Evolutionary conservation across 257 asterid species (phyloP), one percentile per base, ranked within the genome.

Genomic region (Solanum medicagineum): DNA sequence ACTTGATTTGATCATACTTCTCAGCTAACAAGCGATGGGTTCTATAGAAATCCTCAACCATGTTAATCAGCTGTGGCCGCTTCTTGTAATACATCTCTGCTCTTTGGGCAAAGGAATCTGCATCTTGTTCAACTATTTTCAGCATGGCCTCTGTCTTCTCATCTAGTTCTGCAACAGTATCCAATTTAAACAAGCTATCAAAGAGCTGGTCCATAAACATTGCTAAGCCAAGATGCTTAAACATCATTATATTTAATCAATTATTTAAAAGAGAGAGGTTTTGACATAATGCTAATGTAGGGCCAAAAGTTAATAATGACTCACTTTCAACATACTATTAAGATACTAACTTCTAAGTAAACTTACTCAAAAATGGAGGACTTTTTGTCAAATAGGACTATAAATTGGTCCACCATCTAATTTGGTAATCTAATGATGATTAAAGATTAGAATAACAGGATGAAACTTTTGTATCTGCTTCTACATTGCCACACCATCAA

Each of bases 11-110:
- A 87, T 96, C 98, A 24, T 85, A 92, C 66, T 92, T 84, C 92
- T 94, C 99, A 1, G 96, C 99, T 62, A 96, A 86, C 1, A 92
- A 92, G n/a, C 98, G 97, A 87, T 96, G 97, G 29, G 94, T 85
- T 4, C 95, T 87, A 32, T 96, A 93, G 80, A 94, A 92, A 7
- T 93, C 99, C 65, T 93, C 94, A 4, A 96, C 98, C 98, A 96
- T 91, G 91, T 85, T 90, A 6, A 94, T 84, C 53, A 96, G 97
- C 90, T 96, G 94, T 0, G 99, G 99, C 65, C 98, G 88, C 90
- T 93, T 93, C 92, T 85, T 90, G 92, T 93, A 94, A 88, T 93
- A 96, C 98, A 96, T 94, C 73, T 94, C 99, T 65, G 98, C 98
- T 9, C 98, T 94, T 70, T 93, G 95, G 10, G 98, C 93, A 20